Percentiles rank a stretch among this genome's conserved stretches.
These are phyloP conservation scores for Penicillium tannophilum DNA, from an alignment of 495 filamentous ascomycete species.

Conservation along the genomic window DNA sequence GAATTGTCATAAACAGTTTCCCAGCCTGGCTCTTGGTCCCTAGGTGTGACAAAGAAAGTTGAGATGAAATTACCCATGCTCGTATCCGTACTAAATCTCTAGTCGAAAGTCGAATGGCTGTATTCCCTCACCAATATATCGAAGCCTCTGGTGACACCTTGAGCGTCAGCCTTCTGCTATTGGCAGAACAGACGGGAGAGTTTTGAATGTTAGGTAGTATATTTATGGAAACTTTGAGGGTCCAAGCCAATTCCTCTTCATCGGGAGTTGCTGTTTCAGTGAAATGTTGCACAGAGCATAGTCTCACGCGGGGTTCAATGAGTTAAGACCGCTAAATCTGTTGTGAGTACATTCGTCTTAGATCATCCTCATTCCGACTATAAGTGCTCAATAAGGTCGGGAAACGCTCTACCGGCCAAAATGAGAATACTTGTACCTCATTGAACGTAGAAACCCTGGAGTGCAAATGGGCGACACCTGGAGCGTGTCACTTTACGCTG, in stretches of 20 bases:
- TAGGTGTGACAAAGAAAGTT: no score
- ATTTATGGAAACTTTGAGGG: not conserved
- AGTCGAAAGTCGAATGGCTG: not conserved
- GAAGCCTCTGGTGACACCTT: not conserved
- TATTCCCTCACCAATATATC: not conserved
- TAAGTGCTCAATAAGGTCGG: not conserved
- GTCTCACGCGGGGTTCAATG: no score
- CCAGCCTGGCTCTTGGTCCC: no score
- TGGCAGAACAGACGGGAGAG: not conserved
- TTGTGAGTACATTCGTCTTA: not conserved
- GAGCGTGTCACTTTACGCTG: not conserved
- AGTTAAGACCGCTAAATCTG: no score
- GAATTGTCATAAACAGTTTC: no score
- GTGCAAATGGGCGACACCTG: not conserved
- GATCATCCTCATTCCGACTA: not conserved
- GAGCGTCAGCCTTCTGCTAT: not conserved
- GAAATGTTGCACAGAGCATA: not conserved
- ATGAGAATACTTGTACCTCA: not conserved
- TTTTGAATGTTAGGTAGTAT: not conserved
- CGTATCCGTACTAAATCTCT: no score
- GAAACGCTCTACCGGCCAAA: not conserved
- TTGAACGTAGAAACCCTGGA: not conserved
- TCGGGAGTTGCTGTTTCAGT: not conserved
- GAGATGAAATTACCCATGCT: no score
- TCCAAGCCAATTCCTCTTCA: not conserved